These are phyloP conservation scores for Pyricularia sp. DNA, from an alignment of 2,329 filamentous ascomycete species.

Conservation along the genomic window DNA sequence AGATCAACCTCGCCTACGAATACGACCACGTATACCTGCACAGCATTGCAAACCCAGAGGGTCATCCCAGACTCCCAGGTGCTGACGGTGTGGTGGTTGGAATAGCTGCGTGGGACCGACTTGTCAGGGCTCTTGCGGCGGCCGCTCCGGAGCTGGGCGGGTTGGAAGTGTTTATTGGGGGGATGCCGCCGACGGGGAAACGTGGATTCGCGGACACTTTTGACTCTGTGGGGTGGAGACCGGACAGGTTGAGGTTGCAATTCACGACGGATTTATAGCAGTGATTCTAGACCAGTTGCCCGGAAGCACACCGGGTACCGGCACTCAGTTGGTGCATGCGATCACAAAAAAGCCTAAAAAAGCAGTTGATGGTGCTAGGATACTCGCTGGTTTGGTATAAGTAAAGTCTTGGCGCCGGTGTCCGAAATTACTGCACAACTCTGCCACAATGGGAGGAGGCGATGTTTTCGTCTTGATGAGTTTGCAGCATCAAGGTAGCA, in stretches of 20 bases:
- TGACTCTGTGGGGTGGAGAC: constrained; percentile 1
- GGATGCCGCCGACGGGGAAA: background rate
- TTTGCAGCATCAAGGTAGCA: background rate
- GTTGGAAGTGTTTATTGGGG: background rate
- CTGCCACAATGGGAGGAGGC: too few species aligned
- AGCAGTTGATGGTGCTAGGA: background rate
- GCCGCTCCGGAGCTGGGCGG: background rate
- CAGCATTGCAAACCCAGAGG: background rate
- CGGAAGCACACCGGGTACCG: background rate
- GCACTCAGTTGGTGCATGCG: background rate
- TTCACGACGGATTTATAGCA: background rate
- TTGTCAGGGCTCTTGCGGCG: background rate
- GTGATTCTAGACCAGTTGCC: background rate
- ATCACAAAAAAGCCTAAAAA: background rate
- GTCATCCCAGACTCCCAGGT: background rate
- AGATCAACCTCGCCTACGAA: constrained; percentile 3
- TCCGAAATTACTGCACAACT: background rate
- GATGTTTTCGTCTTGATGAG: background rate
- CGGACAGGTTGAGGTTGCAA: background rate
- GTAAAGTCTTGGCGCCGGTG: background rate
- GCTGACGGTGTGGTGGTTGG: background rate
- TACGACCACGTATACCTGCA: constrained; percentile 1
- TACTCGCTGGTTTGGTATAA: background rate
- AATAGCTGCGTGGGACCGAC: constrained; percentile 1
- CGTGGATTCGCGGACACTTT: background rate